Evolutionary conservation across 148 eudicot genomes (phyloP).

Genomic region (Rhododendron vialii): DNA sequence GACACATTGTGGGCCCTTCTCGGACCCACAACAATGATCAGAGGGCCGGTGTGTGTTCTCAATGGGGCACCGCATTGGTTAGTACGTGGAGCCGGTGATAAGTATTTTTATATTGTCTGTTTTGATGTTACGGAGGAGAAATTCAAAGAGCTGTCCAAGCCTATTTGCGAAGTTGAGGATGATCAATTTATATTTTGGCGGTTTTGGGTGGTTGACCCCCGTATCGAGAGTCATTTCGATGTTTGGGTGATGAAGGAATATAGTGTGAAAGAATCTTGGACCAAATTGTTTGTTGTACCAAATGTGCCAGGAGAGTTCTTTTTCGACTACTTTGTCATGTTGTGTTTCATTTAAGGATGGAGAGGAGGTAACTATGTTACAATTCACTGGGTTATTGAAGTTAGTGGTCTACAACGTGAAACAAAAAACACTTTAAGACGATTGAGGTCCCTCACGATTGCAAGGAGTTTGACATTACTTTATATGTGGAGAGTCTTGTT

Average conservation of each 20-base stretch:
- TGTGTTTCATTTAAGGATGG: background rate
- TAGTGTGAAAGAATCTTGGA: background rate
- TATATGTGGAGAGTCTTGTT: background rate
- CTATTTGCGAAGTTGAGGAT: no score
- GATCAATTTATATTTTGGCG: no score
- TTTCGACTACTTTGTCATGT: background rate
- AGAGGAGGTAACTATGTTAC: background rate
- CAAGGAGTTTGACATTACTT: background rate
- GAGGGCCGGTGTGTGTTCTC: no score
- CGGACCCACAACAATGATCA: no score
- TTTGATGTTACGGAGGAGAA: no score
- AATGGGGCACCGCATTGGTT: no score
- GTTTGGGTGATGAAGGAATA: constrained; percentile 12
- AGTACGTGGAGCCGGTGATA: no score
- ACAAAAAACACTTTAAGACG: background rate
- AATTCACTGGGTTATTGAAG: background rate
- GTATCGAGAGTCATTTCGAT: no score
- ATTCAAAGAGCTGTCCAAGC: no score
- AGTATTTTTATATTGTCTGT: no score
- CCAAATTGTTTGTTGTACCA: background rate
- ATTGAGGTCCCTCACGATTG: background rate
- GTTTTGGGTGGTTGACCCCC: no score
- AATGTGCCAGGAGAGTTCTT: background rate
- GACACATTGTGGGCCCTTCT: no score
- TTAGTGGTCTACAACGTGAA: background rate